phyloP scores from a whole-genome alignment of 2,329 filamentous ascomycete genomes.

The Akanthomyces muscarius region DNA sequence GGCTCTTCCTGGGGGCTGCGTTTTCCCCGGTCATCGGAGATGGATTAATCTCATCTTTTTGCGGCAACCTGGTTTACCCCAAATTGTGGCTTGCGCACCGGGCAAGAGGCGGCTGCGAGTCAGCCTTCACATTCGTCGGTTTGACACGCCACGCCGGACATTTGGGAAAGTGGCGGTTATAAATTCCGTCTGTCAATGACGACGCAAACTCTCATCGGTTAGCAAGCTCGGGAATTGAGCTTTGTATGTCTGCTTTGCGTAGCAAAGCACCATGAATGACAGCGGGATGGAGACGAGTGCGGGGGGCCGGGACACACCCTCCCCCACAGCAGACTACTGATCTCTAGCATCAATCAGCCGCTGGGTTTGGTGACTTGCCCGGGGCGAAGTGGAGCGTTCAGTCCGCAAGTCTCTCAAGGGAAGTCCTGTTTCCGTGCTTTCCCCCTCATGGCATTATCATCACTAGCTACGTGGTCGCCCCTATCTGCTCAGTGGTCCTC shows the following conservation, averaged over 20 bases:
- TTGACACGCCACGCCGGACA: background rate
- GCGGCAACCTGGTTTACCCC: background rate
- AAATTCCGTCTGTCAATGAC: background rate
- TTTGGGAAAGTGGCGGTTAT: background rate
- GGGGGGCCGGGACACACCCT: background rate
- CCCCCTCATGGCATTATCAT: background rate
- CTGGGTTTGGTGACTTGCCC: background rate
- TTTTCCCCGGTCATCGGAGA: conserved; percentile 1
- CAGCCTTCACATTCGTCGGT: background rate
- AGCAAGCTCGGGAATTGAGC: background rate
- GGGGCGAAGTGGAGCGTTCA: background rate
- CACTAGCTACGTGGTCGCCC: too few species aligned
- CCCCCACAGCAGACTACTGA: background rate
- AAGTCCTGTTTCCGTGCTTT: background rate
- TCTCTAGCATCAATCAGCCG: background rate
- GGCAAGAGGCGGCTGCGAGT: background rate
- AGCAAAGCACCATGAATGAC: background rate
- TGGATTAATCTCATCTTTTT: conserved; percentile 2
- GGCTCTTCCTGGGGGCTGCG: background rate
- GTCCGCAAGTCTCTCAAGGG: background rate
- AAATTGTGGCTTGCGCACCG: background rate
- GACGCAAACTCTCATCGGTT: background rate
- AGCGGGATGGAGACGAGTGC: background rate
- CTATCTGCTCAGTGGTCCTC: background rate
- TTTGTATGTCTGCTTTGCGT: background rate